Base-by-base conservation (phyloP, 768 basidiomycete species). In the Myochromella boudieri region DNA sequence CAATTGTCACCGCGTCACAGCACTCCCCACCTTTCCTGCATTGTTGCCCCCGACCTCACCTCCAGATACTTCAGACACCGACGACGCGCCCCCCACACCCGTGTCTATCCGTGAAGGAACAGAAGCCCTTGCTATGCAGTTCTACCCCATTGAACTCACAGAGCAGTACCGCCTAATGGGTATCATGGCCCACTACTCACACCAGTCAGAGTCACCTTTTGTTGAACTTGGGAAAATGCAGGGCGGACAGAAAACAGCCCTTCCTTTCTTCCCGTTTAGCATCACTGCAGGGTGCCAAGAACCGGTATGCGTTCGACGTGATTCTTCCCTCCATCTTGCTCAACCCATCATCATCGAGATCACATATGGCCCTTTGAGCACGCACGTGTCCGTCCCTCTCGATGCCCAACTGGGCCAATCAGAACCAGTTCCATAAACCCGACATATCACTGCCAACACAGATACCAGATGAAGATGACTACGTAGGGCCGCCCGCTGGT, bases 341-440 rank as follows among this genome's bases (percentile, higher is more conserved):
- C n/a, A n/a, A n/a, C n/a, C n/a, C n/a, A n/a, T n/a, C n/a, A n/a
- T 52, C 93, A 92, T 52, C 97, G 97, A 69, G 85, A 87, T 48
- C 88, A 98, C 62, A 97, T 98, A 47, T 98, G 94, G 91, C 95
- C 95, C 0, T 97, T 94, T 54, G 94, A 95, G 60, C 92, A 95
- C 59, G 87, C 95, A 17, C 85, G 95, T 29, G 94, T 97, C 3
- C 77, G 85, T 37, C 71, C n/a, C n/a, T n/a, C n/a, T n/a, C n/a
- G n/a, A n/a, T 97, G 43, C 70, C 76, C 46, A 62, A 66, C 27
- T 6, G 14, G n/a, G 33, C 5, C 14, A n/a, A 17, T 17, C 6
- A 6, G 6, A 17, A 34, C 33, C 14, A 6, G 33, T n/a, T n/a
- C 14, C 33, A 34, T 6, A 34, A n/a, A n/a, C 5, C 6, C 14